These are phyloP conservation scores for Rhizopus arrhizus DNA, from an alignment of 371 early-diverging fungal genomes.

Conservation along the genomic window DNA sequence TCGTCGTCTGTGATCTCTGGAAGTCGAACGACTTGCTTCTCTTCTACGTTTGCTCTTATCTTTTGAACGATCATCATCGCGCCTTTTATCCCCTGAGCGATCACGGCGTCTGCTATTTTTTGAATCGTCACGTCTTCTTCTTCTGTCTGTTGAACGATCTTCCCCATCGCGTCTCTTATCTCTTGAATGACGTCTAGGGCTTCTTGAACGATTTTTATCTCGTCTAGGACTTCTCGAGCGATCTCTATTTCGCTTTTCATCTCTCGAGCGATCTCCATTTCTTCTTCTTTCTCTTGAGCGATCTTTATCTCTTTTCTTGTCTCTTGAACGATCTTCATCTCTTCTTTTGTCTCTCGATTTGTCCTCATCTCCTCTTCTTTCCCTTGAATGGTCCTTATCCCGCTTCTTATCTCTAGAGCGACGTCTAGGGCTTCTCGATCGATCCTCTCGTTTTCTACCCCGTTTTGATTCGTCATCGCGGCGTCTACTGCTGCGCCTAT, in stretches of 20 bases:
- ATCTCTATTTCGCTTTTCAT: not conserved
- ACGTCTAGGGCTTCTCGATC: not conserved
- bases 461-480: not conserved
- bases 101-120: not conserved
- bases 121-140: not conserved
- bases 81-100: not conserved
- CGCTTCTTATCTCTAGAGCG: not conserved
- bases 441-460: not conserved
- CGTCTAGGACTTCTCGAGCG: not conserved
- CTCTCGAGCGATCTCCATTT: too few species aligned
- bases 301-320: not conserved
- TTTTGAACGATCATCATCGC: constrained; percentile 5
- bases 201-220: not conserved
- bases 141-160: not conserved
- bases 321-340: not conserved
- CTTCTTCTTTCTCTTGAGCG: not conserved
- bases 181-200: not conserved
- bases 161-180: not conserved
- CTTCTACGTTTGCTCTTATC: too few species aligned
- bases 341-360: not conserved
- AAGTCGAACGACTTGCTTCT: too few species aligned
- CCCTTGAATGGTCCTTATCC: not conserved
- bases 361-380: not conserved
- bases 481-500: not conserved
- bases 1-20: too few species aligned